phyloP scores from a whole-genome alignment of 1,284 basidiomycete species.

The Volvariella surrecta region DNA sequence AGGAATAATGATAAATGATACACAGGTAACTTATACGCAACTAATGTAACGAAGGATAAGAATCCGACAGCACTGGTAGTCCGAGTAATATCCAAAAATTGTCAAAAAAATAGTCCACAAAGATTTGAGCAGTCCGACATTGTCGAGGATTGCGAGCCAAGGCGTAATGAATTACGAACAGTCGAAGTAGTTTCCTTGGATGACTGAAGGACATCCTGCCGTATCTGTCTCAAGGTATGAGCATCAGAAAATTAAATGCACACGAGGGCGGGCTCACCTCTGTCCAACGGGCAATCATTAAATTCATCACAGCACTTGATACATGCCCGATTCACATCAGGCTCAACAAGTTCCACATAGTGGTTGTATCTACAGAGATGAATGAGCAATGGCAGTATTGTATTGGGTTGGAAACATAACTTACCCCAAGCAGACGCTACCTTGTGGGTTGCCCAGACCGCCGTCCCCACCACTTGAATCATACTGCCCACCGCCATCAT shows the following conservation, averaged over 20 bases:
- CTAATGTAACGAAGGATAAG: too few relatives aligned
- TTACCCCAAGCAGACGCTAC: slow-evolving; percentile 38
- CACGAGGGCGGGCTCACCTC: slow-evolving; percentile 20
- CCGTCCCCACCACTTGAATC: slow-evolving; percentile 38
- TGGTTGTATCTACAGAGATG: slow-evolving; percentile 31
- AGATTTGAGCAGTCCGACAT: too few relatives aligned
- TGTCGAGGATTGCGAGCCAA: too few relatives aligned
- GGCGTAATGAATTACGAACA: slow-evolving; percentile 15
- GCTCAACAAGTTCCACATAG: slow-evolving; percentile 43
- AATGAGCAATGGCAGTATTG: not conserved
- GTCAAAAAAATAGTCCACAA: too few relatives aligned
- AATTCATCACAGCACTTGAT: slow-evolving; percentile 43
- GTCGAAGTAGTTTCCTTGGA: slow-evolving; percentile 28
- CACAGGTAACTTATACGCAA: too few relatives aligned
- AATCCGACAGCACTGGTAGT: too few relatives aligned
- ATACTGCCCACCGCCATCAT: slow-evolving; percentile 40
- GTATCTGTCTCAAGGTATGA: slow-evolving; percentile 16
- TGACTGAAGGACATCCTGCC: slow-evolving; percentile 25
- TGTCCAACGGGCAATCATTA: slow-evolving; percentile 33
- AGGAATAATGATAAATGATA: too few relatives aligned
- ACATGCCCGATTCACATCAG: slow-evolving; percentile 33
- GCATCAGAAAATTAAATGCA: not conserved
- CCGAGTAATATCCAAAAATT: too few relatives aligned
- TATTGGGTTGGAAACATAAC: slow-evolving; percentile 8
- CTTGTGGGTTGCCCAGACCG: slow-evolving; percentile 36